A percentile compares a stretch with the other conserved stretches of the same genome.
These are phyloP conservation scores for Rhizophora apiculata DNA, from an alignment of 345 rosid genomes.

Conservation along the genomic window DNA sequence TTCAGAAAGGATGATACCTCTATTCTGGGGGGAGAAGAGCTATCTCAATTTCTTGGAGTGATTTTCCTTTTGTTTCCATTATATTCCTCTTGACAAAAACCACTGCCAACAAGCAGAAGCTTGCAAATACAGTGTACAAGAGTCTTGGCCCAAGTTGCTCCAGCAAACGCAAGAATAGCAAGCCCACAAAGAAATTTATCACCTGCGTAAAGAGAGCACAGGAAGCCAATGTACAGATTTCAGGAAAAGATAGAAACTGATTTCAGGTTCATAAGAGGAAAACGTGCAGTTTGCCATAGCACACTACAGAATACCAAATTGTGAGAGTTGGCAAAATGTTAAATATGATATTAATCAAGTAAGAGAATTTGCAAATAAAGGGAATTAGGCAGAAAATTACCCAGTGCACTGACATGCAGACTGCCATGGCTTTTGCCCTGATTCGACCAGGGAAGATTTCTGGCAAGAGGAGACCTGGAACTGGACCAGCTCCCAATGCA, in stretches of 20 bases:
- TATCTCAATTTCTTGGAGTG: slow-evolving; percentile 97
- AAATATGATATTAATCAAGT: not conserved
- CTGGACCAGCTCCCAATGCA: slow-evolving; percentile 97
- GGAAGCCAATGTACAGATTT: no score
- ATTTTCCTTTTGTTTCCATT: slow-evolving; percentile 91
- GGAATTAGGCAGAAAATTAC: slow-evolving; percentile 37
- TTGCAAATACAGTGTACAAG: slow-evolving; percentile 69
- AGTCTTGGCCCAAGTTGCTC: slow-evolving; percentile 76
- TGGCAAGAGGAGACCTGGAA: slow-evolving; percentile 90
- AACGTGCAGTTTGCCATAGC: no score
- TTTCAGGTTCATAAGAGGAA: no score
- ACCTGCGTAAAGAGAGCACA: slow-evolving; percentile 39
- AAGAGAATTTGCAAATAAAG: not conserved
- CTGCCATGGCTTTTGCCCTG: slow-evolving; percentile 94
- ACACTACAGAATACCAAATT: not conserved
- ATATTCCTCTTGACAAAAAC: slow-evolving; percentile 78
- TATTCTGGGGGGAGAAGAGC: slow-evolving; percentile 70
- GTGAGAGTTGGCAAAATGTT: not conserved
- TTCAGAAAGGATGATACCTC: not conserved
- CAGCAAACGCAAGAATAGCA: slow-evolving; percentile 80
- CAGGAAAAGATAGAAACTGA: no score
- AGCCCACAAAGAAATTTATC: slow-evolving; percentile 91
- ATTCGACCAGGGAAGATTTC: slow-evolving; percentile 90
- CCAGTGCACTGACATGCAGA: slow-evolving; percentile 98
- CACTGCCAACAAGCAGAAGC: slow-evolving; percentile 80